Base-by-base conservation (phyloP, 2,329 filamentous ascomycete genomes). In the Lasiodiplodia sp. region DNA sequence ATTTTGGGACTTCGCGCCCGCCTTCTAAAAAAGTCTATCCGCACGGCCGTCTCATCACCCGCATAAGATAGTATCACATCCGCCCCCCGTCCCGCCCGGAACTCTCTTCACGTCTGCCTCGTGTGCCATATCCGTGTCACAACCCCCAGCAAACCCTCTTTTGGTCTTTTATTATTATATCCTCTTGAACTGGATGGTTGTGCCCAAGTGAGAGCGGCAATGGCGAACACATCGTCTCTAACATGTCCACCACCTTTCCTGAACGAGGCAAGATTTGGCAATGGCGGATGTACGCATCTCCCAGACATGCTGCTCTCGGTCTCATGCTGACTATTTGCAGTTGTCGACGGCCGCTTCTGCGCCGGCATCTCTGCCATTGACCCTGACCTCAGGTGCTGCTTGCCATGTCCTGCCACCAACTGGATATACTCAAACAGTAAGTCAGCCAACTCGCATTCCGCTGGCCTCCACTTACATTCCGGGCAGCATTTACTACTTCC, bases 371-470 rank as follows among this genome's bases (percentile, higher is more conserved):
- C 78, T 10, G 68, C 74, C 4, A 72, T 86, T 28, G 76, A 82
- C 6, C 79, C 81, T 12, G 83, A 84, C 44, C 73, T 89, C 4
- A 84, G 83, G 44, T 99, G 96, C 79, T 99, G 96, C 79, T 80
- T 99, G 68, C 96, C 96, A 70, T 99, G 96, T 79, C 96, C 96
- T 38, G 85, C 92, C 75, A 91, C 92, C 12, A 88, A 95, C 68
- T 98, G 91, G 90, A 80, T 87, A 52, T 91, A 91, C 73, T 84
- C 85, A 25, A 81, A 87, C 69, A 82, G 86, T 89, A 77, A 73
- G 81, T 62, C n/a, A 23, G 47, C 2, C 44, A 28, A 40, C 62
- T n/a, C 18, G n/a, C 38, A 28, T 38, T 56, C 67, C 38, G 25
- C 55, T 8, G 63, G 44, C 1, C 23, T 40, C 55, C 31, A 21